A percentile compares a stretch with the other conserved stretches of the same genome.
Conservation (phyloP, 495 filamentous ascomycete genomes). For the Xylaria sp. region DNA sequence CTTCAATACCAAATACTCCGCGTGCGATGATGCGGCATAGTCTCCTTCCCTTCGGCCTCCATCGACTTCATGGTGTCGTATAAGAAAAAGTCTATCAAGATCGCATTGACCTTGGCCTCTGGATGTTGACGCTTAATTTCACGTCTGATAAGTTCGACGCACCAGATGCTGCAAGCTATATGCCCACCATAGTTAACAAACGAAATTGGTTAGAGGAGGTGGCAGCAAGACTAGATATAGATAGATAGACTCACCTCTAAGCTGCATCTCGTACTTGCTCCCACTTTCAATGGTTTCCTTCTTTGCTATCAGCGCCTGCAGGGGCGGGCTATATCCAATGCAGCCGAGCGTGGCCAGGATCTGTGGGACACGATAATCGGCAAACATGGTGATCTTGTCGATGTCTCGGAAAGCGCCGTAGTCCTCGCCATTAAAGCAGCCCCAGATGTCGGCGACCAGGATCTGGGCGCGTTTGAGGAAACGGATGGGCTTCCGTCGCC, state of each 20-base stretch:
- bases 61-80: constrained; percentile 91
- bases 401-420: constrained; percentile 92
- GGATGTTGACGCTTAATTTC: constrained; percentile 80
- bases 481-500: constrained; percentile 69
- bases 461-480: constrained; percentile 96
- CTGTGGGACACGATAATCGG: constrained; percentile 96
- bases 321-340: constrained; percentile 78
- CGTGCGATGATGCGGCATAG: constrained; percentile 89
- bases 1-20: constrained; percentile 93
- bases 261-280: constrained; percentile 82
- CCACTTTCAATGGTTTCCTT: constrained; percentile 72
- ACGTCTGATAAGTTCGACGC: constrained; percentile 85
- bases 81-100: constrained; percentile 94
- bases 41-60: constrained; percentile 66
- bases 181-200: constrained; percentile 4
- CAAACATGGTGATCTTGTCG: constrained; percentile 96
- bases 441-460: constrained; percentile 93
- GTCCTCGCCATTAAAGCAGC: constrained; percentile 81
- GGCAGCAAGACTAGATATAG: constrained; percentile 30
- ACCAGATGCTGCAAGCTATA: constrained; percentile 84
- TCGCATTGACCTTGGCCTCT: constrained; percentile 77
- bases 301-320: constrained; percentile 71
- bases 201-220: not conserved
- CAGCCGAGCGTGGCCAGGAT: constrained; percentile 87
- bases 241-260: constrained; percentile 77